Evolutionary conservation across 2,329 filamentous ascomycete genomes (phyloP).

Genomic region (Parastagonospora avenae): DNA sequence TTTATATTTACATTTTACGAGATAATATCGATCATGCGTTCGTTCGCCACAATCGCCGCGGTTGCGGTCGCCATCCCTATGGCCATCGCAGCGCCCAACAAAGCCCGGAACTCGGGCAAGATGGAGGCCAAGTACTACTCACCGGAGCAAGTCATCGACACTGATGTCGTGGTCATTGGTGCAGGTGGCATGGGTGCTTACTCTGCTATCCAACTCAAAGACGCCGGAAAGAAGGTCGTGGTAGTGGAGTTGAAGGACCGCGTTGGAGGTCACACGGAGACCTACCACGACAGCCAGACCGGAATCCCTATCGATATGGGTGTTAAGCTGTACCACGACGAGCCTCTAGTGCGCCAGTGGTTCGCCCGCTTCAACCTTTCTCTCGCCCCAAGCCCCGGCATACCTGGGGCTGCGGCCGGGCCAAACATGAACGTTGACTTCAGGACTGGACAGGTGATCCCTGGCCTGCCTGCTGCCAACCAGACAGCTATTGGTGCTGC

Average conservation of each 20-base stretch:
- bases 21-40: no score
- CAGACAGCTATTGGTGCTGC: conserved; percentile 9
- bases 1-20: no score
- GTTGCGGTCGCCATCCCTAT: no score
- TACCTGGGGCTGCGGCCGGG: not conserved
- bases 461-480: conserved; percentile 1
- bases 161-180: conserved; percentile 47
- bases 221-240: conserved; percentile 45
- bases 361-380: conserved; percentile 21
- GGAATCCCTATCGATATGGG: conserved; percentile 42
- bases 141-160: conserved; percentile 2
- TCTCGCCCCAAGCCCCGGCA: not conserved
- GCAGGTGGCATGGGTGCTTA: conserved; percentile 51
- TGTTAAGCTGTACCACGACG: conserved; percentile 47
- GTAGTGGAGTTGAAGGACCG: conserved; percentile 46
- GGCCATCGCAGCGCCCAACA: no score
- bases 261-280: conserved; percentile 57
- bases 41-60: no score
- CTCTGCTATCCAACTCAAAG: conserved; percentile 48
- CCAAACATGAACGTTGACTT: conserved; percentile 34
- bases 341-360: conserved; percentile 42
- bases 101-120: no score
- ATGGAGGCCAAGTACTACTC: no score
- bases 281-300: conserved; percentile 49
- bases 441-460: conserved; percentile 23